phyloP scores from a whole-genome alignment of 768 basidiomycete genomes.

The Lactifluus rugatus region DNA sequence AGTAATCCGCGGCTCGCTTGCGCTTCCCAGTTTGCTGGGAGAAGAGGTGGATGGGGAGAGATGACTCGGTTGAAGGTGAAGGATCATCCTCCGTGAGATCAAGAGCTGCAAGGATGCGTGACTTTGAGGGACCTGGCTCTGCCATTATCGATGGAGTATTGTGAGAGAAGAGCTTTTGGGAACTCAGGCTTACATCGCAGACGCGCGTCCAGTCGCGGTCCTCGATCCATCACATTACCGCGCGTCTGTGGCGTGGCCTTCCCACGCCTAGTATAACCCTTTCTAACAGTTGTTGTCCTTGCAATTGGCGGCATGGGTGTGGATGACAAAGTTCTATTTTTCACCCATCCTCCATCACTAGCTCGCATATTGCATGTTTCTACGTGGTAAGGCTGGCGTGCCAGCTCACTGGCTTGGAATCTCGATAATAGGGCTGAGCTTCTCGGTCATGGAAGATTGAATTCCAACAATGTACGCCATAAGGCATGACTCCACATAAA shows the following conservation, averaged over 20 bases:
- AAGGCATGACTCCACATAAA: too few relatives aligned
- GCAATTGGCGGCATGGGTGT: too few relatives aligned
- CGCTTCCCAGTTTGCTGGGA: conserved; percentile 3
- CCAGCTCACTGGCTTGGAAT: too few relatives aligned
- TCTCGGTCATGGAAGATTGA: too few relatives aligned
- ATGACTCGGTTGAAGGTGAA: not conserved
- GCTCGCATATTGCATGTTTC: too few relatives aligned
- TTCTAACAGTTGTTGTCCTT: too few relatives aligned
- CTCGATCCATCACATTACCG: not conserved
- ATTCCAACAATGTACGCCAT: too few relatives aligned
- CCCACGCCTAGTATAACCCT: too few relatives aligned
- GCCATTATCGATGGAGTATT: not conserved
- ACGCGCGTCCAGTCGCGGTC: not conserved
- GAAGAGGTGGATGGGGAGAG: not conserved
- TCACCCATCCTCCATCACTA: too few relatives aligned
- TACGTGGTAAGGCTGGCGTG: too few relatives aligned
- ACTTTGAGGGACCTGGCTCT: conserved; percentile 6
- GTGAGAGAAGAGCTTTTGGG: not conserved
- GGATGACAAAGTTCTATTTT: too few relatives aligned
- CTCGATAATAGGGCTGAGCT: too few relatives aligned
- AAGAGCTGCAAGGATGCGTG: conserved; percentile 19
- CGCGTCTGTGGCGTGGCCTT: conserved; percentile 6
- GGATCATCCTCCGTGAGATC: conserved; percentile 7
- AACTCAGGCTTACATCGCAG: not conserved
- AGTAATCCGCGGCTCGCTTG: conserved; percentile 6